Conservation (phyloP, 208 protist genomes). For the Acanthamoeba sp. region DNA sequence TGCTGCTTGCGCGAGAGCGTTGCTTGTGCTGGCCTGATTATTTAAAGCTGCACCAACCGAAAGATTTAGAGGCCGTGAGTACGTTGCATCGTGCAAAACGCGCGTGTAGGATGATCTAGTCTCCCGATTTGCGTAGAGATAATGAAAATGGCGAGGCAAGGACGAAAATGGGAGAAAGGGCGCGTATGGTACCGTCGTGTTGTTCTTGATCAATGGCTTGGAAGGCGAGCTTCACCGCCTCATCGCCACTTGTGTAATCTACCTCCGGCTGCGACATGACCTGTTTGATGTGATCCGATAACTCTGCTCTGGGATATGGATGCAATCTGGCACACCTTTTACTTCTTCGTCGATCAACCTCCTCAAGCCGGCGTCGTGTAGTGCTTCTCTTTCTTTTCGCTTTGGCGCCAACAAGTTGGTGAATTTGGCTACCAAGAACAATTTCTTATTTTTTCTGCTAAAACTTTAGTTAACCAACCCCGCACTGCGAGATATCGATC, state of each 20-base stretch:
- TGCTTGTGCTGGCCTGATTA: background rate
- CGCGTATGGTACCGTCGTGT: background rate
- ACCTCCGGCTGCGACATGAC: conserved; percentile 38
- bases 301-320: too few species aligned
- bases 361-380: too few species aligned
- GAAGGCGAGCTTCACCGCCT: conserved; percentile 52
- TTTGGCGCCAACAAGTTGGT: too few species aligned
- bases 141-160: background rate
- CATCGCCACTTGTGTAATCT: conserved; percentile 20
- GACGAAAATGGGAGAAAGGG: background rate
- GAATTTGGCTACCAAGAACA: too few species aligned
- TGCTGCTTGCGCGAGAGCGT: background rate
- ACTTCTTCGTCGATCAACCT: background rate
- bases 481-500: too few species aligned
- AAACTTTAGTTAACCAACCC: too few species aligned
- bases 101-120: background rate
- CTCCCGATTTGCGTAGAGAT: background rate
- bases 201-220: conserved; percentile 34
- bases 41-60: background rate
- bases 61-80: background rate
- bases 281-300: too few species aligned
- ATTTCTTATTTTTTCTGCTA: too few species aligned
- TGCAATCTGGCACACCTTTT: too few species aligned
- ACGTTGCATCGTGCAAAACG: background rate
- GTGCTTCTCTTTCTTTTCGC: too few species aligned